phyloP scores from a whole-genome alignment of 2,329 filamentous ascomycete species.

The Geosmithia flava region DNA sequence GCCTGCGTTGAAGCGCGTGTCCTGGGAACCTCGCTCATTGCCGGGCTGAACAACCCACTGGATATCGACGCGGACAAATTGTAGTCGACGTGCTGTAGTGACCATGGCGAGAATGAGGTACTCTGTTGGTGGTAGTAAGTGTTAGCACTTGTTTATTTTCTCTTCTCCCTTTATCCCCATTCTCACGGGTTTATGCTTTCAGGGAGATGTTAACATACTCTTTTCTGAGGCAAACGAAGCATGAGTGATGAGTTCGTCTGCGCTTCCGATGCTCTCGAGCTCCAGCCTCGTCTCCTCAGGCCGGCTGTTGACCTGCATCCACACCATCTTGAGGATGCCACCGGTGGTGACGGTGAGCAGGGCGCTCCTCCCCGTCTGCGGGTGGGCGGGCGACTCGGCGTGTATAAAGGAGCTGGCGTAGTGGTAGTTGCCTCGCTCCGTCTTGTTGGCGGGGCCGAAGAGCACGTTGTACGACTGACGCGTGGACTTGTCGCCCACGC shows the following conservation, averaged over 20 bases:
- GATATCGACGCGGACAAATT: slow-evolving; percentile 60
- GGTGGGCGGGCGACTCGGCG: slow-evolving; percentile 61
- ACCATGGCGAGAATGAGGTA: slow-evolving; percentile 53
- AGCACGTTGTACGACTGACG: slow-evolving; percentile 29
- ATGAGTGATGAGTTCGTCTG: slow-evolving; percentile 69
- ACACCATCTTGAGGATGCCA: slow-evolving; percentile 64
- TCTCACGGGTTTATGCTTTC: slow-evolving; percentile 11
- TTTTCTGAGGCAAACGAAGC: slow-evolving; percentile 65
- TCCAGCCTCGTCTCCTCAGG: slow-evolving; percentile 64
- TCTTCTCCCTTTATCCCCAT: background rate
- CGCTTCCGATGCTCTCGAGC: slow-evolving; percentile 58
- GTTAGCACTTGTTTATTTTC: background rate
- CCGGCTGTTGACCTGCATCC: slow-evolving; percentile 59
- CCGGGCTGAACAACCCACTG: slow-evolving; percentile 55
- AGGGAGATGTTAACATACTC: no score
- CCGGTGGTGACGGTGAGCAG: slow-evolving; percentile 66
- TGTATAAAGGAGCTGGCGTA: slow-evolving; percentile 57
- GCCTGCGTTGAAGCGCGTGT: slow-evolving; percentile 34
- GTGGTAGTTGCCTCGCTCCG: slow-evolving; percentile 36
- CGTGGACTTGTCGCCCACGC: slow-evolving; percentile 1
- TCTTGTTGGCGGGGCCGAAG: slow-evolving; percentile 51
- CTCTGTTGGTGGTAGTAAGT: slow-evolving; percentile 16
- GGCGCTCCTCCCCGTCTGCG: slow-evolving; percentile 56
- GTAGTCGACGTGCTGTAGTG: slow-evolving; percentile 59
- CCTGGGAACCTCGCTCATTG: slow-evolving; percentile 34